phyloP scores from a whole-genome alignment of 768 basidiomycete genomes.

The Suillus tomentosus region DNA sequence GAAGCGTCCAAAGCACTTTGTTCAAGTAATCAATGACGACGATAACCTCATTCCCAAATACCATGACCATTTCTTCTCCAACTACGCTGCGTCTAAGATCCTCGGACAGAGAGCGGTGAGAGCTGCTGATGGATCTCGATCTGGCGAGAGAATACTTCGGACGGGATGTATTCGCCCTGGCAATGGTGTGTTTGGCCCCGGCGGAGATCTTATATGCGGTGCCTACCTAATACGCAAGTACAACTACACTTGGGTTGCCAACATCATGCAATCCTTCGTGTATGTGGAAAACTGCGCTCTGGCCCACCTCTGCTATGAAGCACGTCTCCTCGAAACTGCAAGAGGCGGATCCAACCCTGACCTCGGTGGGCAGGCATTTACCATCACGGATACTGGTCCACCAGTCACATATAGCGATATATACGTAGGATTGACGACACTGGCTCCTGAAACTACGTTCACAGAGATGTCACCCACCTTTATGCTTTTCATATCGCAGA shows the following conservation, averaged over 20 bases:
- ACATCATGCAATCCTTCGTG: conserved; percentile 61
- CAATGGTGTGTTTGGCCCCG: conserved; percentile 74
- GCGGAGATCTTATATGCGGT: conserved; percentile 70
- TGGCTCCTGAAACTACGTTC: conserved; percentile 62
- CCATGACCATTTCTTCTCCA: conserved; percentile 72
- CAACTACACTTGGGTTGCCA: conserved; percentile 64
- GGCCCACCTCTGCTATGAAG: conserved; percentile 74
- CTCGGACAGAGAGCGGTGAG: conserved; percentile 55
- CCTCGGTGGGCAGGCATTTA: conserved; percentile 74
- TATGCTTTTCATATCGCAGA: conserved; percentile 63
- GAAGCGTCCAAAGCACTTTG: conserved; percentile 51
- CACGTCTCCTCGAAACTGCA: conserved; percentile 58
- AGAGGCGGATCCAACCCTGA: conserved; percentile 52
- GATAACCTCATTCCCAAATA: conserved; percentile 50
- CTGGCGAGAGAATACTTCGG: conserved; percentile 43
- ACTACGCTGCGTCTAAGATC: conserved; percentile 71
- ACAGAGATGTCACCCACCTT: conserved; percentile 57
- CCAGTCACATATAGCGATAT: conserved; percentile 65
- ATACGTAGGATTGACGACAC: conserved; percentile 53
- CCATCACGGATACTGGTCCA: conserved; percentile 64
- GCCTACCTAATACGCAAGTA: conserved; percentile 59
- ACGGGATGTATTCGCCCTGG: conserved; percentile 81
- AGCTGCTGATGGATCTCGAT: conserved; percentile 39
- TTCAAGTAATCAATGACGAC: conserved; percentile 68
- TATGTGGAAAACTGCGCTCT: conserved; percentile 79